Evolutionary conservation across 371 early-diverging fungal genomes (phyloP), one percentile per base, ranked within the genome.

Genomic region (Apophysomyces ossiformis): DNA sequence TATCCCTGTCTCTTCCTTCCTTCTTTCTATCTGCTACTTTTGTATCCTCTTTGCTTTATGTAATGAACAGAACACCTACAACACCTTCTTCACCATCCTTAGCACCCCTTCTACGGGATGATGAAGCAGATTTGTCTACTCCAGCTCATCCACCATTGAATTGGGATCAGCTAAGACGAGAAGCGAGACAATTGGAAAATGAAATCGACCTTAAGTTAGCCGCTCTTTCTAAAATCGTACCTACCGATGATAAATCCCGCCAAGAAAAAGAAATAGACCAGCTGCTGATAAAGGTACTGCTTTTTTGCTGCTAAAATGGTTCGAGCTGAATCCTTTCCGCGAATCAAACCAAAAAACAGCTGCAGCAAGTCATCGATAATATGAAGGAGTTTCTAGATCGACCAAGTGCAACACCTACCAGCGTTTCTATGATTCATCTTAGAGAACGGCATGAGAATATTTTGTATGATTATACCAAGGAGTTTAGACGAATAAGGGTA

Each of bases 391-490:
- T 77, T 44, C 61, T 85, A 26, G 83, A 84, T 61, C 74, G 74
- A 71, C 85, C 87, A 0, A 78, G 82, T 47, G 63, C 84, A 9
- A 77, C 75, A 39, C 84, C 88, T 4, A 81, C 85, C 4, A 89
- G 79, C 58, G 84, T 89, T 32, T 86, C 87, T 56, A 89, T 89
- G 86, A 79, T 86, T 72, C 92, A 90, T 58, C 75, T 88, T 75
- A 71, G 90, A 26, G 87, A 90, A 69, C 70, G 92, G 47, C 91
- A 92, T 67, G 82, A 88, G 56, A 89, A 90, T 72, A 90, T 90
- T 39, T 73, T 88, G 32, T 87, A 82, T 67, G 91, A 92, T 64
- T 89, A 86, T 71, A 80, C 78, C 45, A 89, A 87, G 63, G 92
- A 92, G 62, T 90, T 88, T 69, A 82, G 86, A 60, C 74, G 79